Conservation (phyloP, 2,329 filamentous ascomycete species). For the Meredithiella fracta region DNA sequence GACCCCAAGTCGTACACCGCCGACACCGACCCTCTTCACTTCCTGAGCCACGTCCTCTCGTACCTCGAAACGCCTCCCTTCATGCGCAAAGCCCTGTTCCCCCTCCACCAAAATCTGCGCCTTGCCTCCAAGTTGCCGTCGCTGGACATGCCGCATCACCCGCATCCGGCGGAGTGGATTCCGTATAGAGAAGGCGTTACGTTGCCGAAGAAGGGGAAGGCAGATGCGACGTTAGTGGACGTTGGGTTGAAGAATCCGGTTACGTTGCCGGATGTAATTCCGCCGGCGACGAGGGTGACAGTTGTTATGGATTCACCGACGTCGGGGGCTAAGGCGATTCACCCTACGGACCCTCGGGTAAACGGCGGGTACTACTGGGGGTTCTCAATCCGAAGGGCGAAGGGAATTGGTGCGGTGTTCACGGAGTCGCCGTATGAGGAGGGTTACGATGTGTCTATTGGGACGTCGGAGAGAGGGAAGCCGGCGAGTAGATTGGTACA, state of each 20-base stretch:
- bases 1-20: conserved; percentile 45
- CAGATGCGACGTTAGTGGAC: conserved; percentile 38
- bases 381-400: conserved; percentile 51
- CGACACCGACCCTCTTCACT: conserved; percentile 60
- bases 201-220: conserved; percentile 24
- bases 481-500: conserved; percentile 32
- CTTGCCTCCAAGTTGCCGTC: conserved; percentile 58
- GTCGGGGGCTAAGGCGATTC: conserved; percentile 35
- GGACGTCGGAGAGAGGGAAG: conserved; percentile 62
- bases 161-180: conserved; percentile 60
- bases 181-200: conserved; percentile 66
- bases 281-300: conserved; percentile 57
- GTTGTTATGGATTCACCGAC: conserved; percentile 41
- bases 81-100: conserved; percentile 59
- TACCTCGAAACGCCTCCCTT: conserved; percentile 77
- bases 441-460: conserved; percentile 70
- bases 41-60: conserved; percentile 59
- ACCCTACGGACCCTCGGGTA: conserved; percentile 52
- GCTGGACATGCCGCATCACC: conserved; percentile 73
- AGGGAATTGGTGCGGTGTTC: conserved; percentile 54
- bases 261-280: conserved; percentile 43
- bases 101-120: conserved; percentile 60
- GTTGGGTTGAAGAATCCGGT: conserved; percentile 39
- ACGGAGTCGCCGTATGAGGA: conserved; percentile 58
- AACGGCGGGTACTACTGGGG: conserved; percentile 79